Evolutionary conservation across 2,329 filamentous ascomycete genomes (phyloP), one percentile per base, ranked within the genome.

Genomic region (Fusarium humuli): DNA sequence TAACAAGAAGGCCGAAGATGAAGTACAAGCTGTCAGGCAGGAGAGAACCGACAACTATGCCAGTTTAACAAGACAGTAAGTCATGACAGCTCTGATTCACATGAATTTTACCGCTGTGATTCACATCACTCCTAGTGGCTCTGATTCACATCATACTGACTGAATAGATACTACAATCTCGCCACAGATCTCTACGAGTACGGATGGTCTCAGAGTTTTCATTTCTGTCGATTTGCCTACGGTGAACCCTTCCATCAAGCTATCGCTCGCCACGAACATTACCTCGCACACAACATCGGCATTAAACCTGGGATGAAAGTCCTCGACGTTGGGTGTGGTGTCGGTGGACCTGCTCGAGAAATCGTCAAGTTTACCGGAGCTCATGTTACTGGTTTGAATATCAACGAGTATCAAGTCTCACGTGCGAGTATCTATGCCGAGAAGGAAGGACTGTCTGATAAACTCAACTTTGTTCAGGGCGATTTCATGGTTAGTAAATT

Each of bases 381-480:
- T 76, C 93, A 97, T 76, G 87, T 97, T 62, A 91, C 93, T 23
- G 94, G 94, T 25, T 82, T 98, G 80, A 98, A 97, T 88, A 97
- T 97, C 89, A 98, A 97, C 82, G 93, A 97, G 83, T 98, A 98
- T 85, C 94, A 98, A 84, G 97, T 98, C 71, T 87, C 96, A 79
- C 92, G 94, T 61, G 94, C 94, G 4, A 93, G 90, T 20, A 85
- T 86, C 52, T 97, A 97, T 78, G 94, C 94, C 3, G 82, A 87
- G 66, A 92, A 92, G 80, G 93, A 97, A 80, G 90, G 91, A 23
- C 84, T 98, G 42, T 87, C 90, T 3, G 81, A 93, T 77, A 94
- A 97, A 83, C 84, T 97, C 71, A 87, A 86, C 67, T 98, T 94
- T 77, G 91, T 94, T 77, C 98, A 98, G 87, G 95, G 94, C 54